These are phyloP conservation scores for Flaveria robusta DNA, from an alignment of 129 eudicot species.

Conservation along the genomic window DNA sequence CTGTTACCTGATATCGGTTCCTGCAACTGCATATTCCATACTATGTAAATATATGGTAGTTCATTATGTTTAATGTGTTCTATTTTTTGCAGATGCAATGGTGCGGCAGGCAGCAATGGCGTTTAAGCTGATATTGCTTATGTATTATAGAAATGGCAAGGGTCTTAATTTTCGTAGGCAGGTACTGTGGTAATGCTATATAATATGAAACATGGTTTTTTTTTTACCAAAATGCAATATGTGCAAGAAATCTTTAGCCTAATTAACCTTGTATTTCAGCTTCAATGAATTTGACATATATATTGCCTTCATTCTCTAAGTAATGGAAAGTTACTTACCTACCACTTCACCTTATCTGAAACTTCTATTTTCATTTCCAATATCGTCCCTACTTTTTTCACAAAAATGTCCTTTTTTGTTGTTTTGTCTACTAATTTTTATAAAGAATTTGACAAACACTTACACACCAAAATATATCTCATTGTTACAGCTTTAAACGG, in stretches of 20 bases:
- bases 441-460: not conserved
- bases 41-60: constrained; percentile 10
- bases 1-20: not conserved
- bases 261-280: not conserved
- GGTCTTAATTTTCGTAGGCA: constrained; percentile 86
- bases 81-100: constrained; percentile 62
- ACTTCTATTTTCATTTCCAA: not conserved
- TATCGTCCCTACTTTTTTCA: not conserved
- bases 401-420: not conserved
- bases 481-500: not conserved
- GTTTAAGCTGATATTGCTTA: constrained; percentile 62
- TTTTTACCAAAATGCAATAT: constrained; percentile 6
- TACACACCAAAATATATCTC: not conserved
- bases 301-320: not conserved
- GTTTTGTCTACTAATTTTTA: not conserved
- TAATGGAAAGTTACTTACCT: not conserved
- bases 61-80: constrained; percentile 15
- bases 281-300: not conserved
- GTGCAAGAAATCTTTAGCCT: not conserved
- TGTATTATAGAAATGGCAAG: constrained; percentile 77
- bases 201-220: not conserved
- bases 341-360: not conserved
- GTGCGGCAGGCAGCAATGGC: constrained; percentile 78
- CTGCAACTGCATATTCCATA: constrained; percentile 6
- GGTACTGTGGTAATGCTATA: constrained; percentile 55